Evolutionary conservation across 2,329 filamentous ascomycete species (phyloP), one percentile per base, ranked within the genome.

Genomic region (Fusarium setosum): DNA sequence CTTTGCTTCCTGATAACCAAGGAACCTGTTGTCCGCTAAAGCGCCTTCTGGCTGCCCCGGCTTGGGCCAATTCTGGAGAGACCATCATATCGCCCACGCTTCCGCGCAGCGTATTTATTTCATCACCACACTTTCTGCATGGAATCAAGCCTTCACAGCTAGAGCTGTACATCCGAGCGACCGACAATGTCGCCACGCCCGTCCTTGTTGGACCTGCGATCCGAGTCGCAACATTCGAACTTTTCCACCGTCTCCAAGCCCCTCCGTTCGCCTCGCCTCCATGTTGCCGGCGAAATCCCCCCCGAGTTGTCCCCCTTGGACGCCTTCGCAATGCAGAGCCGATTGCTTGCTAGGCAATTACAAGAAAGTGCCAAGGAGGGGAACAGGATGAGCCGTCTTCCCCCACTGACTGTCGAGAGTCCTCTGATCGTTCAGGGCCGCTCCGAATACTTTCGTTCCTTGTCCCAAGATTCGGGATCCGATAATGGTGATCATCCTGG

Each of bases 251-350:
- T 82, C 52, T 82, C 84, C 17, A 84, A 83, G 54, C 85, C 87
- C n/a, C 78, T 90, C 31, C 83, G 85, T 65, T 94, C 92, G n/a
- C 91, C 92, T 38, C 89, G 91, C 63, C 81, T 93, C 59, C 91
- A 94, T 77, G 84, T 92, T 57, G 91, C 91, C 57, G 92, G 92
- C 63, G 92, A 95, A 71, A 86, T 92, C 1, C 95, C 96, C 18
- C 96, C 96, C 6, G 92, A 96, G 51, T 85, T 98, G 56, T 98
- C 96, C 8, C 96, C 96, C 11, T 86, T 99, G 67, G 96, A 99
- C 84, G 95, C 95, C 45, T 96, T 99, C 75, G 95, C 95, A 20
- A 86, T 95, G 63, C 95, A 98, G 75, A 96, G 94, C 71, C 90
- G 95, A 58, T 82, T 96, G 71, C 86, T 99, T 50, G 94, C 94